Evolutionary conservation across 2,329 filamentous ascomycete species (phyloP), one percentile per base, ranked within the genome.

Genomic region (Stagonosporopsis rhizophila): DNA sequence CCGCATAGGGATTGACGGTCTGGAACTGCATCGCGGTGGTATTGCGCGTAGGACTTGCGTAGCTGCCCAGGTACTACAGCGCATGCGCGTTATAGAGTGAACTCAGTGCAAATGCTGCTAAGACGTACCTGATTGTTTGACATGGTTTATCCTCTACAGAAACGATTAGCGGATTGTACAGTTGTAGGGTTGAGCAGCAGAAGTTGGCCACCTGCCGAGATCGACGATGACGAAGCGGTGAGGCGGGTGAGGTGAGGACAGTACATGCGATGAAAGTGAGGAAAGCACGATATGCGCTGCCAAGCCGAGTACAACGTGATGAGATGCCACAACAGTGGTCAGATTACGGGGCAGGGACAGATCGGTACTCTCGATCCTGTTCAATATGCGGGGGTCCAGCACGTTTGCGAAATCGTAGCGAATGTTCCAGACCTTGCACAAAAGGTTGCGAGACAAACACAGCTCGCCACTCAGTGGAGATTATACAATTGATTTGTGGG

Each of bases 1-100:
- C 47, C 20, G 35, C 56, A 38, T 57, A 57, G 11, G 55, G 41
- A 23, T 45, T 59, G 30, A 25, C 19, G 11, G 45, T 44, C 19
- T 55, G 52, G 27, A 51, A 57, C 23, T 46, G 52, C 15, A 46
- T 34, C 6, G 35, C 17, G 20, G 42, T 19, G 6, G 28, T 8
- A 4, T 44, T 52, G 3, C 37, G 45, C 44, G 12, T 17, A 22
- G 28, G 27, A 39, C 39, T 47, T 27, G 30, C 20, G 38, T 39
- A 44, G 25, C 30, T 38, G 32, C 20, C 2, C 30, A 48, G 38
- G 32, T 47, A 44, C 53, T 56, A 35, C 28, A 40, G 25, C 28
- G 28, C 23, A 15, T 7, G 7, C 22, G 15, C 47, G 47, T 47
- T 28, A 52, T n/a, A 41, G 23, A 39, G 27, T 32, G 2, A 47